phyloP scores from a whole-genome alignment of 129 eudicot species.

The Flaveria ramosissima region DNA sequence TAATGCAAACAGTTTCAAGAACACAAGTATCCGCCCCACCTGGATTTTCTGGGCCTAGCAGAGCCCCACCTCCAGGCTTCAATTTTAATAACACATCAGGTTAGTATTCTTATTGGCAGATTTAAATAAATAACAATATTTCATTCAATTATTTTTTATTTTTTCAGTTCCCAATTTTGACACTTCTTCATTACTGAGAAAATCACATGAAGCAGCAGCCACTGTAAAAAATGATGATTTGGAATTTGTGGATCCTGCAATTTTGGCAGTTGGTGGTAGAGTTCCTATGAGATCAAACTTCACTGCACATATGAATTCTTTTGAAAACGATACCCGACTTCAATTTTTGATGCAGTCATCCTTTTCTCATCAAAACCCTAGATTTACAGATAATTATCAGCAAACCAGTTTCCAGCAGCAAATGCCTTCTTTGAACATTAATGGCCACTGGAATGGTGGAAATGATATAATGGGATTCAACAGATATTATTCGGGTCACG shows the following conservation, averaged over 20 bases:
- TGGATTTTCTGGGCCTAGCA: slow-evolving; percentile 76
- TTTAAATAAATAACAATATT: neutral
- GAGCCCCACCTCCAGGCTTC: slow-evolving; percentile 98
- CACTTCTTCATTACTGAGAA: slow-evolving; percentile 48
- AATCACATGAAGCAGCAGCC: slow-evolving; percentile 61
- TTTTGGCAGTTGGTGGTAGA: slow-evolving; percentile 92
- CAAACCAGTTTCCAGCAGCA: slow-evolving; percentile 45
- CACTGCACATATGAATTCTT: slow-evolving; percentile 51
- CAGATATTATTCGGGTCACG: slow-evolving; percentile 62
- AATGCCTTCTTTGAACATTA: slow-evolving; percentile 22
- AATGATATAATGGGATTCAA: slow-evolving; percentile 63
- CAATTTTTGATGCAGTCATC: slow-evolving; percentile 73
- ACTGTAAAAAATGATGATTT: slow-evolving; percentile 43
- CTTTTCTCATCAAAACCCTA: slow-evolving; percentile 62
- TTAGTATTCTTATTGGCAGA: slow-evolving; percentile 28
- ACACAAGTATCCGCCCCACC: slow-evolving; percentile 94
- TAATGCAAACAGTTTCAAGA: slow-evolving; percentile 60
- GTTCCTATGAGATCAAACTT: slow-evolving; percentile 55
- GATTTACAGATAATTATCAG: slow-evolving; percentile 53
- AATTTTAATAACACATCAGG: slow-evolving; percentile 59
- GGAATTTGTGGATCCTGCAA: slow-evolving; percentile 95
- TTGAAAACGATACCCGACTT: slow-evolving; percentile 67
- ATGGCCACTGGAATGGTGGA: slow-evolving; percentile 36
- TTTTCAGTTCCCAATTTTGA: slow-evolving; percentile 65
- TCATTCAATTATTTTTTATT: neutral